These are phyloP conservation scores for Kondoa malvinella DNA, from an alignment of 768 basidiomycete species.

Conservation along the genomic window DNA sequence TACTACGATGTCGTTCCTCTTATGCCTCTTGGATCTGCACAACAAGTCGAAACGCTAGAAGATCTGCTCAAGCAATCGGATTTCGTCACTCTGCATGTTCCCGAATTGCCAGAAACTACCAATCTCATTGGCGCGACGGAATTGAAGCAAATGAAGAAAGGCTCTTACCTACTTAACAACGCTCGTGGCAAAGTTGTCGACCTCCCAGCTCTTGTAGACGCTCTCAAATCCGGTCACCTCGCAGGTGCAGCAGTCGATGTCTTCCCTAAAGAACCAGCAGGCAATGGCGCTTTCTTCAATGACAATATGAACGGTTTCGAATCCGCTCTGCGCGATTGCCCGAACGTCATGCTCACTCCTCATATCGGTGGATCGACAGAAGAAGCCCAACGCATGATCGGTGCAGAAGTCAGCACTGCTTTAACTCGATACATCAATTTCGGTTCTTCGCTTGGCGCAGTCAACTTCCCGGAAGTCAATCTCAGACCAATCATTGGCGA, in stretches of 20 bases:
- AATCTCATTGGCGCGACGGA: slow-evolving; percentile 71
- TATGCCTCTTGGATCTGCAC: slow-evolving; percentile 91
- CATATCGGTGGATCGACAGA: slow-evolving; percentile 99
- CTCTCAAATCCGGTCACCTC: slow-evolving; percentile 68
- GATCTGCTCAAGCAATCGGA: slow-evolving; percentile 62
- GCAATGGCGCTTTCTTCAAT: slow-evolving; percentile 74
- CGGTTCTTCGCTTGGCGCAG: slow-evolving; percentile 75
- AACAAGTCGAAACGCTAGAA: slow-evolving; percentile 64
- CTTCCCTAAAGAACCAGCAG: slow-evolving; percentile 77
- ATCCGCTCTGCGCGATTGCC: slow-evolving; percentile 50
- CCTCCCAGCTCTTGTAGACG: slow-evolving; percentile 68
- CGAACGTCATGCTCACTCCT: slow-evolving; percentile 90
- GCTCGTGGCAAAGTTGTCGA: slow-evolving; percentile 90
- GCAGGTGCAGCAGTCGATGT: slow-evolving; percentile 88
- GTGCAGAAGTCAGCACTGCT: slow-evolving; percentile 75
- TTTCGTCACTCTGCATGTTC: slow-evolving; percentile 91
- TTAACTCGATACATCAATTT: slow-evolving; percentile 77
- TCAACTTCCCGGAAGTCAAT: slow-evolving; percentile 99
- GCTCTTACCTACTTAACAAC: slow-evolving; percentile 93
- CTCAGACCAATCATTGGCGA: slow-evolving; percentile 79
- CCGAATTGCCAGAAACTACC: slow-evolving; percentile 86
- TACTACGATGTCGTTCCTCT: slow-evolving; percentile 91
- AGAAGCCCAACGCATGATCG: slow-evolving; percentile 94
- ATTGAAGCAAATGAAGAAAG: slow-evolving; percentile 80
- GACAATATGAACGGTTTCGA: slow-evolving; percentile 77